phyloP scores from a whole-genome alignment of 2,329 filamentous ascomycete genomes.

The Venturia effusa region DNA sequence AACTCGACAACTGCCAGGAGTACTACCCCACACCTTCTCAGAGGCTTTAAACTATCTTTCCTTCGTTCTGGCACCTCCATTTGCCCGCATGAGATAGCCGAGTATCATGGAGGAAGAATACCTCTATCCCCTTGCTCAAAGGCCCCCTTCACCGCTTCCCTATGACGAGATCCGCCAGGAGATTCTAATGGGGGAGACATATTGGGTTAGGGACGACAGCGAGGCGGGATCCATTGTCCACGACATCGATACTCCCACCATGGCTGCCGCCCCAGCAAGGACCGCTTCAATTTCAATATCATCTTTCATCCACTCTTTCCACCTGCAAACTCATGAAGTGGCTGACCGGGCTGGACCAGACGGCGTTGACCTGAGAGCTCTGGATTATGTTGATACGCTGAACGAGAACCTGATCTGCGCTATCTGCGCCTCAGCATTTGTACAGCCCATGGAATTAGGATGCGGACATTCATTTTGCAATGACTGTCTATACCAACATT shows the following conservation, averaged over 20 bases:
- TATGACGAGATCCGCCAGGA: neutral
- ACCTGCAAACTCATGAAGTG: neutral
- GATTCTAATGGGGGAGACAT: neutral
- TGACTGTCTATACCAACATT: conserved; percentile 37
- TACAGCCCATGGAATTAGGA: conserved; percentile 44
- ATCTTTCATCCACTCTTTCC: neutral
- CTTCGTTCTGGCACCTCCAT: neutral
- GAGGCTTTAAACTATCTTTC: neutral
- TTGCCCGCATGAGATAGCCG: neutral
- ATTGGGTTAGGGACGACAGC: neutral
- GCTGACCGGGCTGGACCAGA: neutral
- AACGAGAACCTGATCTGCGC: conserved; percentile 54
- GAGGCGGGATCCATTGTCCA: neutral
- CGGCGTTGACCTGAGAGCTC: conserved; percentile 41
- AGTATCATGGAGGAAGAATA: neutral
- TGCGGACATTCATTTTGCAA: conserved; percentile 56
- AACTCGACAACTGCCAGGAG: neutral
- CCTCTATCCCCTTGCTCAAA: neutral
- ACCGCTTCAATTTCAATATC: neutral
- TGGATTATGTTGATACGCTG: conserved; percentile 43
- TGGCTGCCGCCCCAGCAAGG: neutral
- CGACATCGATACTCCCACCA: neutral
- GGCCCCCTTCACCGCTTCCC: neutral
- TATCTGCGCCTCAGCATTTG: conserved; percentile 53
- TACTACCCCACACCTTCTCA: neutral